These are phyloP conservation scores for Coemansia sp. DNA, from an alignment of 192 early-diverging fungal genomes.

Conservation along the genomic window DNA sequence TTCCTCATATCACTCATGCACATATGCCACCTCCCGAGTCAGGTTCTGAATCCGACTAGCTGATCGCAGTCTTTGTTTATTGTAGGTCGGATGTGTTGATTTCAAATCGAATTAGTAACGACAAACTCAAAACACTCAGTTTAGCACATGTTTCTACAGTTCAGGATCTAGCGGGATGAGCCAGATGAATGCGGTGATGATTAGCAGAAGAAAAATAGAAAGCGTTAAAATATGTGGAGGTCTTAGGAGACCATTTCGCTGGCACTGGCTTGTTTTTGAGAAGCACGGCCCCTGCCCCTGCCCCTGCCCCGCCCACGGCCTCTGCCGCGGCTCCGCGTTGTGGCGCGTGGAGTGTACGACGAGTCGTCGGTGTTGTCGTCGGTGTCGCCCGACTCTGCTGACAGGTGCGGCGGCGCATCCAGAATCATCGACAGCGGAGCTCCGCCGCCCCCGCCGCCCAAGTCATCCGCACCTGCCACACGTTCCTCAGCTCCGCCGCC, in stretches of 20 bases:
- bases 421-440: conserved; percentile 50
- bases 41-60: conserved; percentile 1
- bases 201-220: not conserved
- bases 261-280: conserved; percentile 1
- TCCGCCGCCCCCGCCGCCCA: conserved; percentile 52
- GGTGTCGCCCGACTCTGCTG: conserved; percentile 25
- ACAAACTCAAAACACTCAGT: no score
- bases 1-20: not conserved
- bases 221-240: not conserved
- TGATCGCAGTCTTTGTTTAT: not conserved
- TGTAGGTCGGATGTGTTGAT: not conserved
- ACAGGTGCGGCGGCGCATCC: conserved; percentile 22
- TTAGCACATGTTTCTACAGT: no score
- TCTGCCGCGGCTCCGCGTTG: conserved; percentile 37
- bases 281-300: conserved; percentile 13
- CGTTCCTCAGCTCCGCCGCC: conserved; percentile 9
- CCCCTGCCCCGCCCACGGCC: conserved; percentile 41
- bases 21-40: not conserved
- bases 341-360: conserved; percentile 15
- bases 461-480: conserved; percentile 11
- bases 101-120: no score
- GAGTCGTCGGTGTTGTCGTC: conserved; percentile 29
- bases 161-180: no score
- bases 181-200: no score
- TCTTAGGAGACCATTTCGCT: not conserved